Conservation (phyloP, 495 filamentous ascomycete species). For the Cercophora scortea region DNA sequence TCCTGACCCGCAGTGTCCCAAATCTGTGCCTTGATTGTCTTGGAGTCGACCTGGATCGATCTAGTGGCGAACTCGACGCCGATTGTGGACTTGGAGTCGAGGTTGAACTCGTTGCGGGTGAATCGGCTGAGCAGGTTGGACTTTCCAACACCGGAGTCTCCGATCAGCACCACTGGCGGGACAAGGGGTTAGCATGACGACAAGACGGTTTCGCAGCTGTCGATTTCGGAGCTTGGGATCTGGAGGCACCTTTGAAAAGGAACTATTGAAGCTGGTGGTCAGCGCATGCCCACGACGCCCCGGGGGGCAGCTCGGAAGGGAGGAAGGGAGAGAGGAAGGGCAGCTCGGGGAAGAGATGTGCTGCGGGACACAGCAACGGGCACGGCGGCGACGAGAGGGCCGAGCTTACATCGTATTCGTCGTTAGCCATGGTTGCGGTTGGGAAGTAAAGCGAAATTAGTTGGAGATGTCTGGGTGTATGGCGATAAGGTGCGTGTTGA, state of each 20-base stretch:
- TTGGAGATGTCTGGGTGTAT: conserved; percentile 7
- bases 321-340: no score
- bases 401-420: conserved; percentile 96
- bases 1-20: conserved; percentile 99
- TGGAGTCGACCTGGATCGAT: conserved; percentile 97
- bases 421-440: conserved; percentile 79
- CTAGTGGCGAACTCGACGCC: conserved; percentile 98
- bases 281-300: conserved; percentile 17
- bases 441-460: conserved; percentile 9
- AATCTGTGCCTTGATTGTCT: conserved; percentile 99
- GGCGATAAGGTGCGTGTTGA: conserved; percentile 13
- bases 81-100: conserved; percentile 99
- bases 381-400: background rate
- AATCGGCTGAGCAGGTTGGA: conserved; percentile 99
- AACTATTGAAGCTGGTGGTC: conserved; percentile 55
- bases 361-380: conserved; percentile 3
- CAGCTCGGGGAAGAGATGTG: background rate
- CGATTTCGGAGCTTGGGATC: conserved; percentile 5
- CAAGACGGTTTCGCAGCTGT: background rate
- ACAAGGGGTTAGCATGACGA: conserved; percentile 23
- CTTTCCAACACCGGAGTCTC: conserved; percentile 98
- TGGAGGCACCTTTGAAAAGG: conserved; percentile 86
- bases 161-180: conserved; percentile 85
- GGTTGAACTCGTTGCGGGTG: conserved; percentile 99
- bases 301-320: no score